phyloP scores from a whole-genome alignment of 495 filamentous ascomycete genomes.

The Penicillium nucicola region DNA sequence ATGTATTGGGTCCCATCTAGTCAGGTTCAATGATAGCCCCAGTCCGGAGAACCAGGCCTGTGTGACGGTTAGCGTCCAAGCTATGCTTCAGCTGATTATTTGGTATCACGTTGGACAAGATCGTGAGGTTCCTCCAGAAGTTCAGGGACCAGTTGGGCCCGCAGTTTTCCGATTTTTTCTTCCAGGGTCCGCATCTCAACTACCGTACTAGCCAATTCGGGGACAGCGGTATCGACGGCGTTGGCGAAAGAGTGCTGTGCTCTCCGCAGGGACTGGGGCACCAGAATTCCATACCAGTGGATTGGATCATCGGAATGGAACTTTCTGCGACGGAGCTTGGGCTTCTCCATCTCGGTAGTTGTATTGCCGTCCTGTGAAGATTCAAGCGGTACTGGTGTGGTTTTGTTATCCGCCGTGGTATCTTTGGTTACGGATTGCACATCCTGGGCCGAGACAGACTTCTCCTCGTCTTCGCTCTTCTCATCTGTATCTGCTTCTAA shows the following conservation, averaged over 20 bases:
- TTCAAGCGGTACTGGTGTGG: neutral
- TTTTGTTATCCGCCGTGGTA: neutral
- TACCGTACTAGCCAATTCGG: constrained; percentile 47
- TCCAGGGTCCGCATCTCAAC: constrained; percentile 69
- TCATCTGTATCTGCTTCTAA: constrained; percentile 10
- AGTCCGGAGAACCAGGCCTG: neutral
- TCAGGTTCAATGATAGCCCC: neutral
- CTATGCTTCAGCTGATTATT: neutral
- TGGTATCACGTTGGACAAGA: neutral
- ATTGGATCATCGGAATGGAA: constrained; percentile 53
- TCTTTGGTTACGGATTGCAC: neutral
- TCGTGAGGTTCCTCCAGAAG: neutral
- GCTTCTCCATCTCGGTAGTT: neutral
- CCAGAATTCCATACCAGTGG: constrained; percentile 67
- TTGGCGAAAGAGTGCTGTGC: constrained; percentile 53
- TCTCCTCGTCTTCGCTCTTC: constrained; percentile 6
- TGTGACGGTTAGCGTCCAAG: neutral
- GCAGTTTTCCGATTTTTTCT: constrained; percentile 61
- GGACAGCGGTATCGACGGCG: constrained; percentile 31
- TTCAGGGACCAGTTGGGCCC: constrained; percentile 17
- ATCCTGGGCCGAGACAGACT: constrained; percentile 1
- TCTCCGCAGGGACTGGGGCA: constrained; percentile 55
- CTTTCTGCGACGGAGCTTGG: constrained; percentile 18
- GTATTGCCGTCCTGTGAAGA: neutral
- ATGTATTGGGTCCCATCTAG: neutral